phyloP scores from a whole-genome alignment of 116 monocot genomes.

The Thalassia testudinum region DNA sequence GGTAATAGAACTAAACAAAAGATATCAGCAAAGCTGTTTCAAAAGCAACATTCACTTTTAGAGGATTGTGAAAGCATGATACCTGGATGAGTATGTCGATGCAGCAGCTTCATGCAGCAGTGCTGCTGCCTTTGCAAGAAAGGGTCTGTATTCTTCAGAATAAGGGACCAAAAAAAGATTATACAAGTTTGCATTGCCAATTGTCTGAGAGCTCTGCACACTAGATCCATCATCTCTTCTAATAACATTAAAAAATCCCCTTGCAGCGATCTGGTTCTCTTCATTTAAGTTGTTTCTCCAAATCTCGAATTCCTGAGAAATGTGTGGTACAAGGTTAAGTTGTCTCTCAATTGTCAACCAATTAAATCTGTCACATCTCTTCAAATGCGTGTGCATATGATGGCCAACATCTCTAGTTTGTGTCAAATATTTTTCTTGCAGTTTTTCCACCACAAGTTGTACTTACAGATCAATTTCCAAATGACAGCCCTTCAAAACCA shows the following conservation, averaged over 20 bases:
- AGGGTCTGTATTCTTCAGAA: slow-evolving; percentile 59
- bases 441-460: too few relatives aligned
- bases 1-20: not conserved
- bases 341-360: too few relatives aligned
- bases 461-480: too few relatives aligned
- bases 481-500: too few relatives aligned
- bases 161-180: slow-evolving; percentile 61
- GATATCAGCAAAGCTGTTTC: too few relatives aligned
- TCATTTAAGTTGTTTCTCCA: slow-evolving; percentile 57
- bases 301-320: slow-evolving; percentile 64
- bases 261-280: slow-evolving; percentile 41
- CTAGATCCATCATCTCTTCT: slow-evolving; percentile 37
- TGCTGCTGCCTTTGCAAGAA: slow-evolving; percentile 51
- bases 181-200: not conserved
- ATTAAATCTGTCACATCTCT: too few relatives aligned
- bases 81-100: slow-evolving; percentile 60
- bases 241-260: slow-evolving; percentile 83
- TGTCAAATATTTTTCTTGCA: too few relatives aligned
- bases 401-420: too few relatives aligned
- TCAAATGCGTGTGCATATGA: too few relatives aligned
- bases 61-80: not conserved
- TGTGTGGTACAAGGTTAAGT: too few relatives aligned
- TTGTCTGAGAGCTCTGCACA: slow-evolving; percentile 5
- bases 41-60: not conserved
- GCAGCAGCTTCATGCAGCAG: slow-evolving; percentile 65